These are phyloP conservation scores for Iris macrosiphon DNA, from an alignment of 106 monocot genomes.

Conservation along the genomic window DNA sequence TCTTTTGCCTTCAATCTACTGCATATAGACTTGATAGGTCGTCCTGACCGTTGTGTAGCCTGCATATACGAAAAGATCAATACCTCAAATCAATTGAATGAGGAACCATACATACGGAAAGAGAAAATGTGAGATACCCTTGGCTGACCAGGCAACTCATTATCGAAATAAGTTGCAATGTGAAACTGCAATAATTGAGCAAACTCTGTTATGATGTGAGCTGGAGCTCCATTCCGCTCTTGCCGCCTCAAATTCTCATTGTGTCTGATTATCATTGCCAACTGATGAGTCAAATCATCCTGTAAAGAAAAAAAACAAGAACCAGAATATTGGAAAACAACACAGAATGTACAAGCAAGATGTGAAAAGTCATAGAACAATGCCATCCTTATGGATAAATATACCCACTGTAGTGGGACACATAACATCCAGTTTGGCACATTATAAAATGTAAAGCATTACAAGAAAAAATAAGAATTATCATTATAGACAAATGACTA, in stretches of 20 bases:
- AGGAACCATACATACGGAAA: neutral
- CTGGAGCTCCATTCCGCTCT: conserved; percentile 97
- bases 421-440: no score
- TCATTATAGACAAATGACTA: no score
- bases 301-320: conserved; percentile 24
- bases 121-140: conserved; percentile 51
- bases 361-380: neutral
- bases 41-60: conserved; percentile 92
- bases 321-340: neutral
- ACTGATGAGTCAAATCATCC: conserved; percentile 99
- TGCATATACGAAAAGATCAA: conserved; percentile 14
- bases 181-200: conserved; percentile 95
- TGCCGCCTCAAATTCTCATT: conserved; percentile 93
- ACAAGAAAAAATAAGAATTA: no score
- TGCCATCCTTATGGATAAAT: no score
- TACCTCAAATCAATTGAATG: neutral
- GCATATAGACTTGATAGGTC: conserved; percentile 97
- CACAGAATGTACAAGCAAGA: neutral
- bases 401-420: no score
- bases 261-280: conserved; percentile 95
- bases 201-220: conserved; percentile 98
- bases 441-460: no score
- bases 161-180: conserved; percentile 98
- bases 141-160: conserved; percentile 98
- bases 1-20: conserved; percentile 98